Evolutionary conservation across 352 stramenopile species (phyloP).

Genomic region (Phytophthora fragariae): DNA sequence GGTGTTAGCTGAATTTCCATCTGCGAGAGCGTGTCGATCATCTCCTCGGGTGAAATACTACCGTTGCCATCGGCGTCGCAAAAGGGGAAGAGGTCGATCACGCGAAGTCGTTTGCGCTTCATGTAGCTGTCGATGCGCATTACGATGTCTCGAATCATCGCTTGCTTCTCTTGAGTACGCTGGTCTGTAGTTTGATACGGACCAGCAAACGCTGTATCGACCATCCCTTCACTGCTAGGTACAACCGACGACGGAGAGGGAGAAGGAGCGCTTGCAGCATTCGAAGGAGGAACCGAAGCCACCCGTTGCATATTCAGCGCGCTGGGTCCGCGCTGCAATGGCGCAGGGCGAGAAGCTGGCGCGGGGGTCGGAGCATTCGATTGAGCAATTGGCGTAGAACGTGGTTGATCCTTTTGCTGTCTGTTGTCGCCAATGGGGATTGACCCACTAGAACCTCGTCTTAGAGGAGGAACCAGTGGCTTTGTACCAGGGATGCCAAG

Average conservation of each 20-base stretch:
- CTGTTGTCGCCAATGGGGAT: slow-evolving; percentile 12
- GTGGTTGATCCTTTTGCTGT: slow-evolving; percentile 18
- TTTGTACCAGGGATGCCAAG: slow-evolving; percentile 62
- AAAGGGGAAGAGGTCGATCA: slow-evolving; percentile 89
- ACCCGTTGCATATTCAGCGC: slow-evolving; percentile 14
- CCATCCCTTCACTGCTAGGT: slow-evolving; percentile 11
- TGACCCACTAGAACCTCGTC: slow-evolving; percentile 36
- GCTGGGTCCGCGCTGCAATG: slow-evolving; percentile 32
- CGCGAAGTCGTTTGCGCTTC: slow-evolving; percentile 82
- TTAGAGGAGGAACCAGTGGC: slow-evolving; percentile 38
- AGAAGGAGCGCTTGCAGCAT: slow-evolving; percentile 4
- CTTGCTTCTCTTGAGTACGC: slow-evolving; percentile 71
- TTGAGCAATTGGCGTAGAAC: not conserved
- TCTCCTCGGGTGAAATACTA: slow-evolving; percentile 80
- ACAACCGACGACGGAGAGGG: slow-evolving; percentile 20
- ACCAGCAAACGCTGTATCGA: slow-evolving; percentile 55
- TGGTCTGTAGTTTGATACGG: slow-evolving; percentile 75
- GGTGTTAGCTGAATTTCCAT: slow-evolving; percentile 85
- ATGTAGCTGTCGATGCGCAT: slow-evolving; percentile 86
- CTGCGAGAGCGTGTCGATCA: slow-evolving; percentile 85
- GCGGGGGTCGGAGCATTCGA: not conserved
- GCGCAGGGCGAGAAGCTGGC: not conserved
- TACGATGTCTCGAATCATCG: slow-evolving; percentile 79
- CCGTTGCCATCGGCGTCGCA: slow-evolving; percentile 83
- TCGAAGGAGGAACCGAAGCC: not conserved